A percentile compares a stretch with the other conserved stretches of the same genome.
These are phyloP conservation scores for Phlebiopsis gigantea DNA, from an alignment of 768 basidiomycete genomes.

Conservation along the genomic window DNA sequence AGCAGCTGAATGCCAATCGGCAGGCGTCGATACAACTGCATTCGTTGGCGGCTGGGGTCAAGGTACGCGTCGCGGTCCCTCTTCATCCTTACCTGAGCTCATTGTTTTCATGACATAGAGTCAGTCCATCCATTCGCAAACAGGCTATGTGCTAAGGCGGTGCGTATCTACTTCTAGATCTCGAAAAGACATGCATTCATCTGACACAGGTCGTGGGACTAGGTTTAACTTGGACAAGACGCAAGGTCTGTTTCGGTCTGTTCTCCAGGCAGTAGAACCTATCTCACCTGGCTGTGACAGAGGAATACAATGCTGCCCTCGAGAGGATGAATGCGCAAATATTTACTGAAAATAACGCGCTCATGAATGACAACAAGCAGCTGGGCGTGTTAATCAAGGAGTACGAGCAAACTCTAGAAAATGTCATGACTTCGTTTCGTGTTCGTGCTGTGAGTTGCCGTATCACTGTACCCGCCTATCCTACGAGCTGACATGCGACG, in stretches of 20 bases:
- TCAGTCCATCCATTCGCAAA: slow-evolving; percentile 85
- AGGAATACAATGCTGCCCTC: slow-evolving; percentile 85
- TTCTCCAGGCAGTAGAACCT: slow-evolving; percentile 6
- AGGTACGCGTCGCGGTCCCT: slow-evolving; percentile 45
- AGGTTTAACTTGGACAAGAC: slow-evolving; percentile 83
- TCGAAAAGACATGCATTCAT: neutral
- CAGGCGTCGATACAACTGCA: slow-evolving; percentile 68
- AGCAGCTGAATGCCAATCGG: slow-evolving; percentile 79
- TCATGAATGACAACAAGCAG: slow-evolving; percentile 96
- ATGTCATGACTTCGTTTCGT: slow-evolving; percentile 88
- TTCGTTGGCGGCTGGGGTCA: slow-evolving; percentile 67
- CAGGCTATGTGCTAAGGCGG: slow-evolving; percentile 88
- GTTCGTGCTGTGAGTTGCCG: slow-evolving; percentile 73
- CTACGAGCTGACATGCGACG: neutral
- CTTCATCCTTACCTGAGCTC: too few species aligned
- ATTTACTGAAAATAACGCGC: slow-evolving; percentile 71
- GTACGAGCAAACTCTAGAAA: slow-evolving; percentile 94
- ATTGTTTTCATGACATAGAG: slow-evolving; percentile 37
- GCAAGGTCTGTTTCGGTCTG: slow-evolving; percentile 52
- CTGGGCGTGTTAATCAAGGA: slow-evolving; percentile 87
- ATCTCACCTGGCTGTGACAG: slow-evolving; percentile 38
- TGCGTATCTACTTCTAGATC: slow-evolving; percentile 27
- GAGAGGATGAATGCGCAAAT: slow-evolving; percentile 84
- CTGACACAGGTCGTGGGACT: neutral
- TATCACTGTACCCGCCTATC: neutral